Evolutionary conservation across 768 basidiomycete genomes (phyloP).

Genomic region (Mycena capillaripes): DNA sequence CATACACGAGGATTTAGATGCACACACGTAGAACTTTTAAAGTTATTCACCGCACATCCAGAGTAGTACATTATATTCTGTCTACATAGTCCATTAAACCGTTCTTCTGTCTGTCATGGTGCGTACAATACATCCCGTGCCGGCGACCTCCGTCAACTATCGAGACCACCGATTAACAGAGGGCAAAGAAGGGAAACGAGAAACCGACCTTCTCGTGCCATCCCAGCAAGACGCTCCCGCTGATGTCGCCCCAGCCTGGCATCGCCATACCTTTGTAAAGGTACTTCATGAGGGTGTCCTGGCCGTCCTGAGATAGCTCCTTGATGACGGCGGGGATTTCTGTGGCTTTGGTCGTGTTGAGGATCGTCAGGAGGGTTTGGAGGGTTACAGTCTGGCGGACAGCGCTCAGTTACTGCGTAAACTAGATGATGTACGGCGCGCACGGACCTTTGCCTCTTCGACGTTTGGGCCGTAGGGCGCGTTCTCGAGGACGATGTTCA

Average conservation of each 20-base stretch:
- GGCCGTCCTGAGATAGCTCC: slow-evolving; percentile 76
- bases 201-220: slow-evolving; percentile 96
- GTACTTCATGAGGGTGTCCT: slow-evolving; percentile 97
- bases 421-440: slow-evolving; percentile 26
- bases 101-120: slow-evolving; percentile 73
- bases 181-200: neutral
- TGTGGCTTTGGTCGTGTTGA: slow-evolving; percentile 93
- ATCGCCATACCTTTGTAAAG: slow-evolving; percentile 96
- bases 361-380: slow-evolving; percentile 85
- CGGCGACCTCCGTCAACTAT: slow-evolving; percentile 95
- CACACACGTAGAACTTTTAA: too few relatives aligned
- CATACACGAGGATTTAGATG: neutral
- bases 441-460: slow-evolving; percentile 89
- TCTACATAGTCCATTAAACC: slow-evolving; percentile 52
- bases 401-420: slow-evolving; percentile 17
- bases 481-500: slow-evolving; percentile 78
- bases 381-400: slow-evolving; percentile 77
- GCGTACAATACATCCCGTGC: slow-evolving; percentile 95
- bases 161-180: neutral
- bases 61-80: slow-evolving; percentile 14
- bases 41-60: too few relatives aligned
- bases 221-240: slow-evolving; percentile 74
- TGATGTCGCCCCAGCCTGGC: slow-evolving; percentile 73
- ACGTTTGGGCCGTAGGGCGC: slow-evolving; percentile 91
- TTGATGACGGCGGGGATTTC: slow-evolving; percentile 87